These are phyloP conservation scores for Nidularia pulvinata DNA, from an alignment of 768 basidiomycete genomes.

Conservation along the genomic window DNA sequence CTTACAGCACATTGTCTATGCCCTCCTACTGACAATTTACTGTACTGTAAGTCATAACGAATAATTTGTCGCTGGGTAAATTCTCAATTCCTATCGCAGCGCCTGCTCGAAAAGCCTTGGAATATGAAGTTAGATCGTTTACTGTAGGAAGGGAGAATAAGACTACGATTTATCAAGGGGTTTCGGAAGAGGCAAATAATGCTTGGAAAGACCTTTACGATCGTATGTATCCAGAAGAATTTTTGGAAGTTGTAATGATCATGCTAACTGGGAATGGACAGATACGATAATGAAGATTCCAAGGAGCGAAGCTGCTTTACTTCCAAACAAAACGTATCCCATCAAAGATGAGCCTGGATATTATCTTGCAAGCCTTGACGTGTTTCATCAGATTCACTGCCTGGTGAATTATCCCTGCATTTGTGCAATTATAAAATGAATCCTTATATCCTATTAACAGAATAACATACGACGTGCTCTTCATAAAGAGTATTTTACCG, in stretches of 20 bases:
- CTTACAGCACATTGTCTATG: too few species aligned
- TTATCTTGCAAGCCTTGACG: constrained; percentile 16
- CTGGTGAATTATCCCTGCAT: constrained; percentile 5
- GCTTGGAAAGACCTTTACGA: constrained; percentile 12
- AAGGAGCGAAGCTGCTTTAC: constrained; percentile 11
- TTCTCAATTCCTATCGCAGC: background rate
- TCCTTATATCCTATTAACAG: constrained; percentile 1
- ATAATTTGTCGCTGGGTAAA: too few species aligned
- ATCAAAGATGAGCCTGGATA: constrained; percentile 13
- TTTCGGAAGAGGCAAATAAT: constrained; percentile 6
- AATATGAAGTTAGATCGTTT: constrained; percentile 7
- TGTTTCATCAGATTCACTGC: constrained; percentile 22
- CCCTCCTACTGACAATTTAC: background rate
- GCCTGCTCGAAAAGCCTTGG: constrained; percentile 2
- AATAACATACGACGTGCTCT: constrained; percentile 13
- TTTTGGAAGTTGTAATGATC: background rate
- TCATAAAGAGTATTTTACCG: constrained; percentile 11
- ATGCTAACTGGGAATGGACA: background rate
- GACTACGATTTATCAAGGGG: constrained; percentile 7
- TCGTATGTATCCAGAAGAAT: background rate
- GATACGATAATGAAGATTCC: constrained; percentile 14
- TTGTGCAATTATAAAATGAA: too few species aligned
- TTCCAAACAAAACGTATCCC: constrained; percentile 17
- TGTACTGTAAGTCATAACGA: background rate
- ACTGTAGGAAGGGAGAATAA: constrained; percentile 7